Conservation (phyloP, 1,284 basidiomycete species). For the Marasmius tenuissimus region DNA sequence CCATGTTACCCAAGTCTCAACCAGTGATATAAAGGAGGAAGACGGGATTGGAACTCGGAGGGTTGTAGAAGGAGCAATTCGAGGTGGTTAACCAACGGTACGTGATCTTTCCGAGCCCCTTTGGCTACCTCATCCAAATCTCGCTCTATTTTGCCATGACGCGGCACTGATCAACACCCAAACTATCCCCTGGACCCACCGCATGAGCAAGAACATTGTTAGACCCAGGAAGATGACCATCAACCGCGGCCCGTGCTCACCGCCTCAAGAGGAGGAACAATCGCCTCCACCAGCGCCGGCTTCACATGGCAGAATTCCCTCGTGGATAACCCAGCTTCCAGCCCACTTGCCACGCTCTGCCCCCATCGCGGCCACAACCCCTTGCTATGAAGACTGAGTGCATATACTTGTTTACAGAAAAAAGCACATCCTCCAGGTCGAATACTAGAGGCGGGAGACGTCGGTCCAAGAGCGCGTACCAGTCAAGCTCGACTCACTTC, state of each 20-base stretch:
- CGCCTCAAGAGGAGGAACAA: neutral
- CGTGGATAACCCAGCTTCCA: neutral
- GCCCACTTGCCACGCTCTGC: neutral
- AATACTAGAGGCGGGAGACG: neutral
- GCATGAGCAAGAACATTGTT: conserved; percentile 16
- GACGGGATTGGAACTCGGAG: conserved; percentile 41
- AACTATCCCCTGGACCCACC: conserved; percentile 21
- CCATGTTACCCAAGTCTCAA: conserved; percentile 31
- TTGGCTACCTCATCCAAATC: neutral
- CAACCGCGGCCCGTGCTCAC: neutral
- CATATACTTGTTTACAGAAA: neutral
- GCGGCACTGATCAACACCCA: conserved; percentile 13
- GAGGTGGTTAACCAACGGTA: conserved; percentile 31
- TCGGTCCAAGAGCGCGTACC: conserved; percentile 1
- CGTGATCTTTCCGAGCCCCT: conserved; percentile 1
- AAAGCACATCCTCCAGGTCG: neutral
- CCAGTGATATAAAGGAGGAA: conserved; percentile 26
- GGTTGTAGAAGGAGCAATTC: conserved; percentile 36
- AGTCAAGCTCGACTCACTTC: conserved; percentile 4
- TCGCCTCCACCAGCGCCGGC: neutral
- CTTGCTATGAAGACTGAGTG: neutral
- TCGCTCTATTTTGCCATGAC: conserved; percentile 14
- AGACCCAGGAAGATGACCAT: conserved; percentile 11
- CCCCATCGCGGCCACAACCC: neutral
- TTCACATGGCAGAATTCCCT: neutral